Conservation (phyloP, 495 filamentous ascomycete species). For the Neurospora sp. region DNA sequence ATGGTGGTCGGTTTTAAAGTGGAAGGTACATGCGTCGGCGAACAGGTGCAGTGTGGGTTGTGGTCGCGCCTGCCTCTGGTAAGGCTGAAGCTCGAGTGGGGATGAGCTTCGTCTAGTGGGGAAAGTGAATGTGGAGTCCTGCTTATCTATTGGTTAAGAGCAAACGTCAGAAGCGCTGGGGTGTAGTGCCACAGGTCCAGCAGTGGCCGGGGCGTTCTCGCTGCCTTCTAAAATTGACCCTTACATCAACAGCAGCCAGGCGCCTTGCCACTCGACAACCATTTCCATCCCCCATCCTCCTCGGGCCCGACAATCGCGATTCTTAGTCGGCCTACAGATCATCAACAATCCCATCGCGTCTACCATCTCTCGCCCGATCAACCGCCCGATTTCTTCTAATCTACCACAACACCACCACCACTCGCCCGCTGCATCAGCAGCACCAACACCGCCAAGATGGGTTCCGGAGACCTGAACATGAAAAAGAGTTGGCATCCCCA, state of each 20-base stretch:
- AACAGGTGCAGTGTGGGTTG: neutral
- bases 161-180: neutral
- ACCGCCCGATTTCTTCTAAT: neutral
- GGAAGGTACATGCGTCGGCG: no score
- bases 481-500: slow-evolving; percentile 92
- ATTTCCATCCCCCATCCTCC: neutral
- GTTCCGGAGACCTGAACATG: slow-evolving; percentile 74
- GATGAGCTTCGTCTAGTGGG: slow-evolving; percentile 1
- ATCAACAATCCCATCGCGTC: neutral
- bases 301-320: neutral
- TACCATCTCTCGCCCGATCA: neutral
- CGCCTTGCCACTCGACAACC: neutral
- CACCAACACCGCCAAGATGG: slow-evolving; percentile 50
- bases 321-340: neutral
- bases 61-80: neutral
- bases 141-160: slow-evolving; percentile 13
- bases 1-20: neutral
- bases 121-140: slow-evolving; percentile 12
- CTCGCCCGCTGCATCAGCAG: slow-evolving; percentile 6
- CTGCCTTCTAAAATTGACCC: neutral
- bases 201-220: neutral
- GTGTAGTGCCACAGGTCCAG: neutral
- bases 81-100: slow-evolving; percentile 15
- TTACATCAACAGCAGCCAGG: neutral
- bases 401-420: neutral